Percentiles rank a stretch among this genome's conserved stretches.
Evolutionary conservation across 2,329 filamentous ascomycete species (phyloP).

Genomic region (Botrytis aclada): DNA sequence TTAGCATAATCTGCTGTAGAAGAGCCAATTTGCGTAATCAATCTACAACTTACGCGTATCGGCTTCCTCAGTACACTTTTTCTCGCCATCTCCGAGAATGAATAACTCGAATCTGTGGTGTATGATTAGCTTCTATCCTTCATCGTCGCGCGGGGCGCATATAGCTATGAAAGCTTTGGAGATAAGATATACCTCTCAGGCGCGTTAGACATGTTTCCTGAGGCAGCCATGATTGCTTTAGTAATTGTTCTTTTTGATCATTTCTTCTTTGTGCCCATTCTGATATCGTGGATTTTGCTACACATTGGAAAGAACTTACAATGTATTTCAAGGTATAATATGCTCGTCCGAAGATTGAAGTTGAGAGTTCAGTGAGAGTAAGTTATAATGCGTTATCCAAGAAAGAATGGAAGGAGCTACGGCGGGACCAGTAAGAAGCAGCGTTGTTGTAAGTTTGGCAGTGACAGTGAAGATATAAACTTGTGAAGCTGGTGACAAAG

Average conservation of each 20-base stretch:
- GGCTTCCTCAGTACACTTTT: constrained; percentile 84
- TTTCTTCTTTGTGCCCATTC: constrained; percentile 1
- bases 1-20: neutral
- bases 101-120: constrained; percentile 82
- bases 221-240: neutral
- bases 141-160: neutral
- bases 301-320: neutral
- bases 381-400: neutral
- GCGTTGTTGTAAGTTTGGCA: neutral
- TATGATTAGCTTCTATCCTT: neutral
- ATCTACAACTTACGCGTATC: constrained; percentile 72
- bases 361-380: neutral
- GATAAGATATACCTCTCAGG: constrained; percentile 11
- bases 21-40: neutral
- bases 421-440: neutral
- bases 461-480: neutral
- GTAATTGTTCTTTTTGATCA: constrained; percentile 11
- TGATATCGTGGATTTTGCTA: neutral
- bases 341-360: constrained; percentile 2
- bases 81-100: constrained; percentile 80
- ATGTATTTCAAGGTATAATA: neutral
- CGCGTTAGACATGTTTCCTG: constrained; percentile 21
- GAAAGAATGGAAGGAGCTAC: neutral
- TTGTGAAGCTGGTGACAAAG: neutral
- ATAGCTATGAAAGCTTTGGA: neutral